These are phyloP conservation scores for Paraurostyla sp. DNA, from an alignment of 73 alveolate species.

Conservation along the genomic window DNA sequence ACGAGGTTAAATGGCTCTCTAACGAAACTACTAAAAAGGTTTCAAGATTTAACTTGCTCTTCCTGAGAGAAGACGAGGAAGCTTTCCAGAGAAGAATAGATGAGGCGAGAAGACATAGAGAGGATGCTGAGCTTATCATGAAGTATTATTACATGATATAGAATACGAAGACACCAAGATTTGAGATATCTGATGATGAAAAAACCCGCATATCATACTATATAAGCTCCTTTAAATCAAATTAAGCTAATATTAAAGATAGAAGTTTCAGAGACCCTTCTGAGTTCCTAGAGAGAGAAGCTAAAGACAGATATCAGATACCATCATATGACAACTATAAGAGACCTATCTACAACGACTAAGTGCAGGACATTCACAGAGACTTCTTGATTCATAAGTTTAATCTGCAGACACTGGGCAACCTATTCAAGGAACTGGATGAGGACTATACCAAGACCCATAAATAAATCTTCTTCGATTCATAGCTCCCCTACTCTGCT, in stretches of 20 bases:
- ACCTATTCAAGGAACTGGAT: slow-evolving; percentile 67
- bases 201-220: slow-evolving; percentile 63
- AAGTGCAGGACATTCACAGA: slow-evolving; percentile 47
- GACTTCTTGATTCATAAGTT: slow-evolving; percentile 24
- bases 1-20: slow-evolving; percentile 65
- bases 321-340: background rate
- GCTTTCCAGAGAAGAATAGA: slow-evolving; percentile 64
- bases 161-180: slow-evolving; percentile 10
- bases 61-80: slow-evolving; percentile 59
- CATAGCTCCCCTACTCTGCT: slow-evolving; percentile 72
- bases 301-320: slow-evolving; percentile 46
- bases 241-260: slow-evolving; percentile 26
- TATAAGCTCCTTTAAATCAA: slow-evolving; percentile 22
- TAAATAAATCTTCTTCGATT: slow-evolving; percentile 68
- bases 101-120: slow-evolving; percentile 66
- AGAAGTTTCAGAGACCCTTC: slow-evolving; percentile 52
- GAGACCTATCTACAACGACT: background rate
- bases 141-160: slow-evolving; percentile 69
- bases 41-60: slow-evolving; percentile 67
- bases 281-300: slow-evolving; percentile 33
- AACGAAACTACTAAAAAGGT: slow-evolving; percentile 67
- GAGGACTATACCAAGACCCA: slow-evolving; percentile 61
- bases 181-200: slow-evolving; percentile 61
- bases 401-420: slow-evolving; percentile 1
- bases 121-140: slow-evolving; percentile 76